Base-by-base conservation (phyloP, 2,329 filamentous ascomycete genomes). In the Ceratocystis cacaofunesta region DNA sequence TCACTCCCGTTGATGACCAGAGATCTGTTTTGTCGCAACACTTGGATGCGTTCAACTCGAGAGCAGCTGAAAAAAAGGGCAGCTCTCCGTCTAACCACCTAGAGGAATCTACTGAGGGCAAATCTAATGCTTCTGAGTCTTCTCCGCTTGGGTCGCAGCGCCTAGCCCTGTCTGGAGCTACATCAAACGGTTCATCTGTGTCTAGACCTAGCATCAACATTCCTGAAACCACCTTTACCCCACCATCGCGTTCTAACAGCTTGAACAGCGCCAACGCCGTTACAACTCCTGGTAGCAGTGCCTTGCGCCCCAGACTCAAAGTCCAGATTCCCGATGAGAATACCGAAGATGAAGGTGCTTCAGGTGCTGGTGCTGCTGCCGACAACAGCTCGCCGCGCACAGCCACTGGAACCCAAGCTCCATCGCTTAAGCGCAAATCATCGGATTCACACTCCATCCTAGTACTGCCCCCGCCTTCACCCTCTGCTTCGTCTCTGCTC, bases 1-100 rank as follows among this genome's bases (percentile, higher is more conserved):
- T 97, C 73, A 99, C 94, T 0, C 94, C 94, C 0, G 95, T 99
- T 68, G 94, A 97, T 71, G 92, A 96, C 73, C 91, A 88, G 70
- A 84, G 89, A 61, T 96, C 92, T 1, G 87, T 96, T 67, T 77
- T 96, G 55, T 90, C 90, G 12, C 89, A 92, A 69, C 91, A 96
- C 73, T 86, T 89, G 68, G 85, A 84, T 17, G 83, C 82, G 1
- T 87, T 88, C 69, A 57, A 32, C 57, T 80, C 84, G 8, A 79
- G 82, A 2, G 84, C 85, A 61, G 74, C 79, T 17, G 65, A 66
- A 4, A 62, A 57, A 30, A 69, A 69, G 58, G 25, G 69, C 19
- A 70, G 71, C 15, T 68, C 76, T 68, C 52, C 65, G 12, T 69
- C 76, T 68, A 76, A 76, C 68, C 80, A 86, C 61, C 82, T 83